phyloP scores from a whole-genome alignment of 2,329 filamentous ascomycete species.

The Pezicula rhizophila region DNA sequence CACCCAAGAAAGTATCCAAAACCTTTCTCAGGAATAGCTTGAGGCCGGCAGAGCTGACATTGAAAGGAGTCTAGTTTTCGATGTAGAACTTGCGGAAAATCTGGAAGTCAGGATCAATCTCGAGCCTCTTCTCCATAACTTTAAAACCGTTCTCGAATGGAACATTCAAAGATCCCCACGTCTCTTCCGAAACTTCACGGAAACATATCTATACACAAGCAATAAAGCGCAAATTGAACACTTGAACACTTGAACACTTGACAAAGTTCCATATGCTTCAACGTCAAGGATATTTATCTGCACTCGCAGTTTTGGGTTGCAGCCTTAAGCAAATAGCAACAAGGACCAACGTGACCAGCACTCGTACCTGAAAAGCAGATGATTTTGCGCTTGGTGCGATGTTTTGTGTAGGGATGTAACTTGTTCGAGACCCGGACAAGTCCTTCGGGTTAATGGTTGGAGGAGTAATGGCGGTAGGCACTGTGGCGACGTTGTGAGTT shows the following conservation, averaged over 20 bases:
- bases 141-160: conserved; percentile 64
- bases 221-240: no score
- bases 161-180: conserved; percentile 62
- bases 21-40: conserved; percentile 58
- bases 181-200: conserved; percentile 65
- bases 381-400: conserved; percentile 45
- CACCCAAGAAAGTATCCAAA: conserved; percentile 58
- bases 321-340: neutral
- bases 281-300: no score
- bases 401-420: conserved; percentile 18
- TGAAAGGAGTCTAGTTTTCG: conserved; percentile 58
- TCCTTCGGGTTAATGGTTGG: conserved; percentile 26
- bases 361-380: conserved; percentile 50
- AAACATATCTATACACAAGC: conserved; percentile 32
- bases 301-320: neutral
- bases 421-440: conserved; percentile 20
- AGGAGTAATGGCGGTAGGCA: conserved; percentile 34
- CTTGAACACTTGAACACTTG: no score
- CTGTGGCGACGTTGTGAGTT: conserved; percentile 20
- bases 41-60: conserved; percentile 62
- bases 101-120: conserved; percentile 59
- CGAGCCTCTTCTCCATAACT: conserved; percentile 54
- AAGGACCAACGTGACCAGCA: conserved; percentile 4
- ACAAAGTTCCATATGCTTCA: no score
- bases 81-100: conserved; percentile 61